Evolutionary conservation across 1,139 yeast species (phyloP), one percentile per base, ranked within the genome.

Genomic region (Sugiyamaella pinicola): DNA sequence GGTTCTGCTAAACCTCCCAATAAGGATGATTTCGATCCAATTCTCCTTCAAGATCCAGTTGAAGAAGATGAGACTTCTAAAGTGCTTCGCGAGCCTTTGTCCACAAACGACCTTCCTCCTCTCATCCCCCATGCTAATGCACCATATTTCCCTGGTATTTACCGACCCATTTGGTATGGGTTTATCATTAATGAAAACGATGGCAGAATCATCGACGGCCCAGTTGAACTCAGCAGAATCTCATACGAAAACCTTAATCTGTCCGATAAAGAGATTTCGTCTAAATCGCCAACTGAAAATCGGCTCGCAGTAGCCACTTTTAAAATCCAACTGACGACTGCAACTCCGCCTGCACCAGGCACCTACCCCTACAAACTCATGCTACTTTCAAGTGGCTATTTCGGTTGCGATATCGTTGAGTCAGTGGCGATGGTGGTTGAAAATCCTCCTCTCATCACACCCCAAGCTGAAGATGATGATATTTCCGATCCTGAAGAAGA

Each of bases 171-270:
- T 17, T 91, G 96, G 93, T 74, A 80, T 49, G 91, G 85, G 22
- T 77, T 84, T 54, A 70, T 91, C 53, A 74, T 82, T 37, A 74
- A 79, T 46, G 96, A 88, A 69, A 83, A 82, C 60, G 97, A 91
- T 68, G 83, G 82, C 57, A 88, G 85, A 68, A 74, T 91, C 47
- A 79, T 85, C 26, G 97, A 91, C 61, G 75, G 80, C 13, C 89
- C 90, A 3, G 75, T 77, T 33, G 72, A 72, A 40, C 66, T 89
- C 56, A 78, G 79, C 42, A 78, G 80, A 55, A 73, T 78, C 31
- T 83, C 82, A 58, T 71, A 83, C 55, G 71, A 77, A 40, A 86
- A 87, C 69, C 73, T 86, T 64, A 66, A 69, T 12, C 71, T 85
- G 53, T 66, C 79, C 8, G 81, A 78, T 47, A 76, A 78, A 51